phyloP scores from a whole-genome alignment of 148 eudicot genomes.

The Beta vulgaris region DNA sequence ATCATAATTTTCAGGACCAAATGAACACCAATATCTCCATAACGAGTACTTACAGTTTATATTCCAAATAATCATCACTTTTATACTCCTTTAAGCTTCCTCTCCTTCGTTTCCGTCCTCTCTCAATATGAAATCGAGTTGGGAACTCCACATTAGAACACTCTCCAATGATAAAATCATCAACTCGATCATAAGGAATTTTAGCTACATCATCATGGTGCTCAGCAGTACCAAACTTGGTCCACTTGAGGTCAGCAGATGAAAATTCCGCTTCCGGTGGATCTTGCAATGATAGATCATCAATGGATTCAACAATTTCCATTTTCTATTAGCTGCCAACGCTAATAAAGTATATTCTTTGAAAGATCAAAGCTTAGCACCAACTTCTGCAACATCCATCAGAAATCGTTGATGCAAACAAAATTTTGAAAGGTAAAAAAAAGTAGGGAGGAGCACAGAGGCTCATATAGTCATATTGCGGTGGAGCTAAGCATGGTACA shows the following conservation, averaged over 20 bases:
- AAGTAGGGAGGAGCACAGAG: neutral
- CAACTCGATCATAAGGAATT: slow-evolving; percentile 80
- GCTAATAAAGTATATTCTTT: neutral
- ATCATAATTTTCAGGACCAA: slow-evolving; percentile 98
- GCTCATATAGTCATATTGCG: no score
- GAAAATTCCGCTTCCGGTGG: slow-evolving; percentile 74
- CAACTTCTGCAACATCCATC: slow-evolving; percentile 20
- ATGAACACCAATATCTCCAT: slow-evolving; percentile 99
- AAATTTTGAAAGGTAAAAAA: neutral
- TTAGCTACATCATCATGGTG: slow-evolving; percentile 79
- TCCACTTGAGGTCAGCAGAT: slow-evolving; percentile 73
- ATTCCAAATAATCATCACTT: slow-evolving; percentile 85
- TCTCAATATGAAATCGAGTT: slow-evolving; percentile 89
- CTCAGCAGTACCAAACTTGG: slow-evolving; percentile 68
- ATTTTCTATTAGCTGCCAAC: slow-evolving; percentile 30
- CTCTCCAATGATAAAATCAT: slow-evolving; percentile 85
- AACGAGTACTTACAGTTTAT: slow-evolving; percentile 67
- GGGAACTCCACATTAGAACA: slow-evolving; percentile 81
- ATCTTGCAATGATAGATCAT: slow-evolving; percentile 59
- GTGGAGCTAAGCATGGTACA: neutral
- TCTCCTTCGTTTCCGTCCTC: slow-evolving; percentile 71
- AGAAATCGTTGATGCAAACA: neutral
- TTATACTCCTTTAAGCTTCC: slow-evolving; percentile 78
- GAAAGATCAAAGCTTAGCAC: slow-evolving; percentile 20
- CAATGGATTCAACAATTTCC: slow-evolving; percentile 67